A percentile compares a stretch with the other conserved stretches of the same genome.
phyloP scores from a whole-genome alignment of 768 basidiomycete species.

The Lentinus brumalis region DNA sequence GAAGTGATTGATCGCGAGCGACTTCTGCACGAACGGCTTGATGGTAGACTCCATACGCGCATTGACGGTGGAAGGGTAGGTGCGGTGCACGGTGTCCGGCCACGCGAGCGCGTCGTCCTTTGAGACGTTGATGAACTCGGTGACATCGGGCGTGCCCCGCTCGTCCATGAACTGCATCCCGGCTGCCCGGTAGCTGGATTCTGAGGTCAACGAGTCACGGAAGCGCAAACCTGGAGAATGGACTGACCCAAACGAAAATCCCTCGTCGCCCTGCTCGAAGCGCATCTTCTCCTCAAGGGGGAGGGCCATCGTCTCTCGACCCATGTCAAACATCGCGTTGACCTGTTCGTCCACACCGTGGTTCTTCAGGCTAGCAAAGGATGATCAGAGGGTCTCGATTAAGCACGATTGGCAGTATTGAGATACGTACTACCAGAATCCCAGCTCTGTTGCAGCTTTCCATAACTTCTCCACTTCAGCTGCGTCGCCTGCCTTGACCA shows the following conservation, averaged over 20 bases:
- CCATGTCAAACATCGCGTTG: slow-evolving; percentile 44
- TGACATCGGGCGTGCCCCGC: slow-evolving; percentile 33
- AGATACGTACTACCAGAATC: slow-evolving; percentile 56
- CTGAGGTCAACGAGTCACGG: not conserved
- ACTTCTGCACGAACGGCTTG: slow-evolving; percentile 32
- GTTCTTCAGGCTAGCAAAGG: slow-evolving; percentile 40
- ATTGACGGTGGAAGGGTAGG: slow-evolving; percentile 35
- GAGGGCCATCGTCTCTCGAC: slow-evolving; percentile 42
- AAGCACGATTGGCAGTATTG: no score
- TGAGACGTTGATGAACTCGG: slow-evolving; percentile 39
- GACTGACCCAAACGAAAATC: slow-evolving; percentile 40
- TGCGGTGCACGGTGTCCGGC: slow-evolving; percentile 33
- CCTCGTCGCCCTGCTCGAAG: slow-evolving; percentile 47
- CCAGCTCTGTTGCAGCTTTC: slow-evolving; percentile 49
- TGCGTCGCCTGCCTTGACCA: slow-evolving; percentile 37
- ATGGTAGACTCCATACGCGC: slow-evolving; percentile 31
- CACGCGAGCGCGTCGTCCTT: slow-evolving; percentile 40
- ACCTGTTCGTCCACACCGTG: slow-evolving; percentile 42
- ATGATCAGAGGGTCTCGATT: not conserved
- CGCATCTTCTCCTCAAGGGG: slow-evolving; percentile 44
- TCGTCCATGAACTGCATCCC: slow-evolving; percentile 38
- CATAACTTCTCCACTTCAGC: slow-evolving; percentile 46
- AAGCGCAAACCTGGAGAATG: not conserved
- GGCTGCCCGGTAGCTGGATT: slow-evolving; percentile 30
- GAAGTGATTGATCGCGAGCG: slow-evolving; percentile 31